Percentiles rank a stretch among this genome's conserved stretches.
Conservation (phyloP, 345 rosid species). For the Psidium guajava region DNA sequence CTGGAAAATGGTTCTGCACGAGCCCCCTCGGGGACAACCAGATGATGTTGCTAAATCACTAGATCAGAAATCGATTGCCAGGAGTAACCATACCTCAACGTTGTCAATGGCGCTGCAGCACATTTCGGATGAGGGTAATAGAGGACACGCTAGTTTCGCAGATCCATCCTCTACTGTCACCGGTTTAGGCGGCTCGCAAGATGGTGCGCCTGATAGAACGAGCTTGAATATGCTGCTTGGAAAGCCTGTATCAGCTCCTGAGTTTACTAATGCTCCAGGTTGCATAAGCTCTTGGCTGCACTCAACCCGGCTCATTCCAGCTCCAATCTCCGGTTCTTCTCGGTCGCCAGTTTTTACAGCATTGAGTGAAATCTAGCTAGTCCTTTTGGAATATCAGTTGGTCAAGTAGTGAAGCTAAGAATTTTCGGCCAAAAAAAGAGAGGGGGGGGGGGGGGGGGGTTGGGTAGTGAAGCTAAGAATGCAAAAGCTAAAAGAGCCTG, state of each 20-base stretch:
- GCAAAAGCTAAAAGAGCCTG: background rate
- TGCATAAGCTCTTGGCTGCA: background rate
- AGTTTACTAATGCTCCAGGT: background rate
- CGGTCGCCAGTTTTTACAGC: background rate
- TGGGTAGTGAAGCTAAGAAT: background rate
- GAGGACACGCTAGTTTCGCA: background rate
- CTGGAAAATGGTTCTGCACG: background rate
- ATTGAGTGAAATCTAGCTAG: background rate
- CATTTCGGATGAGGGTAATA: background rate
- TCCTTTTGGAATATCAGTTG: background rate
- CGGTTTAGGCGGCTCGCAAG: constrained; percentile 30
- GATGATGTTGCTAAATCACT: background rate
- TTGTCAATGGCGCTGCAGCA: background rate
- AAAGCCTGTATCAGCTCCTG: background rate
- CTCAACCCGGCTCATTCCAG: background rate
- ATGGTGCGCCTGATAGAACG: background rate
- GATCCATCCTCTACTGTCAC: constrained; percentile 41
- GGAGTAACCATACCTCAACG: background rate
- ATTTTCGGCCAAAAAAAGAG: background rate
- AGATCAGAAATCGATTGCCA: background rate
- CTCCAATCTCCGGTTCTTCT: background rate
- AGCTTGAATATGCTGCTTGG: background rate
- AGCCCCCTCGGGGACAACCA: background rate
- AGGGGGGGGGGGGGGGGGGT: background rate
- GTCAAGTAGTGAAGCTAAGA: background rate